Percentiles rank a stretch among this genome's conserved stretches.
phyloP scores from a whole-genome alignment of 371 early-diverging fungal genomes.

The Rhizopus microsporus region DNA sequence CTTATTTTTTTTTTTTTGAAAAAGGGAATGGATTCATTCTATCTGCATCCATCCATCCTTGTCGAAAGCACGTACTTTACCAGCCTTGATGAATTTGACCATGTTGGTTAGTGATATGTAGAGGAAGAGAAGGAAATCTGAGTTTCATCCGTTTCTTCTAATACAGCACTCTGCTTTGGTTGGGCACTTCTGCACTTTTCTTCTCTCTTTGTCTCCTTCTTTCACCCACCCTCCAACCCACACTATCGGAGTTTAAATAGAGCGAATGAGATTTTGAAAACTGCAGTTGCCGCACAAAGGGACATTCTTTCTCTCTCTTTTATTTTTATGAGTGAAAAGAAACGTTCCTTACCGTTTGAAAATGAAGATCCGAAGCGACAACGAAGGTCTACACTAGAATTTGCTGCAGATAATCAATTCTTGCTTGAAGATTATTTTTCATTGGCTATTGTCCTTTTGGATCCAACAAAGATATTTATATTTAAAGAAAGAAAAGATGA shows the following conservation, averaged over 20 bases:
- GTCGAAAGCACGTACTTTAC: conserved; percentile 53
- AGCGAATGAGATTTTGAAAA: too few relatives aligned
- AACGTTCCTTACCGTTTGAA: too few relatives aligned
- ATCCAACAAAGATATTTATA: background rate
- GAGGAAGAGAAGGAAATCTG: conserved; percentile 33
- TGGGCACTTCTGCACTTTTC: too few relatives aligned
- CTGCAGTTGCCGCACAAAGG: too few relatives aligned
- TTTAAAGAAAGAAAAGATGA: background rate
- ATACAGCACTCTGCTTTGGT: too few relatives aligned
- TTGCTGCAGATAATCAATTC: background rate
- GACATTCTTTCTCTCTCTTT: background rate
- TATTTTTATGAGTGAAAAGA: background rate
- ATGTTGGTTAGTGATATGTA: conserved; percentile 46
- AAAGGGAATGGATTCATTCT: conserved; percentile 6
- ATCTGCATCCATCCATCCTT: conserved; percentile 33
- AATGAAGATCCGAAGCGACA: too few relatives aligned
- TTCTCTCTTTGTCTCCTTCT: too few relatives aligned
- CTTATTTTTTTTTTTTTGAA: background rate
- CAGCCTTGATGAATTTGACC: conserved; percentile 82
- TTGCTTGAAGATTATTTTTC: background rate
- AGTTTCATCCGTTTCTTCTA: conserved; percentile 2
- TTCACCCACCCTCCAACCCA: too few relatives aligned
- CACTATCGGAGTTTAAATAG: too few relatives aligned
- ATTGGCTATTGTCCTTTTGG: conserved; percentile 2
- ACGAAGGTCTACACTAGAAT: too few relatives aligned